A percentile compares a stretch with the other conserved stretches of the same genome.
These are phyloP conservation scores for Penstemon davidsonii DNA, from an alignment of 257 asterid genomes.

Conservation along the genomic window DNA sequence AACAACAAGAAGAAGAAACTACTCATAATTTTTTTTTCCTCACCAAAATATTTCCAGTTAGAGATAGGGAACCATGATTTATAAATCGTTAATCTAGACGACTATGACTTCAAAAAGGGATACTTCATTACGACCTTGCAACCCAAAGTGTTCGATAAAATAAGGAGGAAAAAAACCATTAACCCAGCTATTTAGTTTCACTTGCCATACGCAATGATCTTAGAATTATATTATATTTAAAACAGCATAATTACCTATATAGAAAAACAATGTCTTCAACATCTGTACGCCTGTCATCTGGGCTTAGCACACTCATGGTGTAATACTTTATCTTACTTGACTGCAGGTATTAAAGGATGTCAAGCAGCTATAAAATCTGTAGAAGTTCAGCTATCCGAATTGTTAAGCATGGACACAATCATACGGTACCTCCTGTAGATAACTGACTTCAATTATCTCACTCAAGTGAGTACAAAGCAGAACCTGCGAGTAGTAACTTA, in stretches of 20 bases:
- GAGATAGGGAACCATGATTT: slow-evolving; percentile 1
- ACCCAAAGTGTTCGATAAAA: slow-evolving; percentile 6
- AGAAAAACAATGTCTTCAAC: slow-evolving; percentile 81
- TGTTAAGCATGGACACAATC: slow-evolving; percentile 25
- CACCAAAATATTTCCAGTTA: not conserved
- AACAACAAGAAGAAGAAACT: not conserved
- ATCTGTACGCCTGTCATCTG: slow-evolving; percentile 51
- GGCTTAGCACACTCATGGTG: slow-evolving; percentile 96
- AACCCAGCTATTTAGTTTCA: not conserved
- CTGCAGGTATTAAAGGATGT: slow-evolving; percentile 45
- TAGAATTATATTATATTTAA: slow-evolving; percentile 3
- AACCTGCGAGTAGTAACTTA: slow-evolving; percentile 54
- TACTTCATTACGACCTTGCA: slow-evolving; percentile 4
- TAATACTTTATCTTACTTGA: slow-evolving; percentile 72
- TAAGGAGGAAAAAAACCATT: slow-evolving; percentile 8
- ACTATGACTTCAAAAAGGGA: not conserved
- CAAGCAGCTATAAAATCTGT: slow-evolving; percentile 24
- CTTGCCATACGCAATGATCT: slow-evolving; percentile 8
- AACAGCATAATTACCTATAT: slow-evolving; percentile 55
- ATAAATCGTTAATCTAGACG: not conserved
- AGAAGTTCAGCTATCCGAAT: slow-evolving; percentile 26
- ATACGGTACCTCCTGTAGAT: slow-evolving; percentile 63
- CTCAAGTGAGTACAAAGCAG: slow-evolving; percentile 89
- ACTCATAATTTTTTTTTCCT: slow-evolving; percentile 3
- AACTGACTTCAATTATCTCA: slow-evolving; percentile 78